A percentile compares a stretch with the other conserved stretches of the same genome.
Conservation (phyloP, 768 basidiomycete genomes). For the Russula virescens region DNA sequence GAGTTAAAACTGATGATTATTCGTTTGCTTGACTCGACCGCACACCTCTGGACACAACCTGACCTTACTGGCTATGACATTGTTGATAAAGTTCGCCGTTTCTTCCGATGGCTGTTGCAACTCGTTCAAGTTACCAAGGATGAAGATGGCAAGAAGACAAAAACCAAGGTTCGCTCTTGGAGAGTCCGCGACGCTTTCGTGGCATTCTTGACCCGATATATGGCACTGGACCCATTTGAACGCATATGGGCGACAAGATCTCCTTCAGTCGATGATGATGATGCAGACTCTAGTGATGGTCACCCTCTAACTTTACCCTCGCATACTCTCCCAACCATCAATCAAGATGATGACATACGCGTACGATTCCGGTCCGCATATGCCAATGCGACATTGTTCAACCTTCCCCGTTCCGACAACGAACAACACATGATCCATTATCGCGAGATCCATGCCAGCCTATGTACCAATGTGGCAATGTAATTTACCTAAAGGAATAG, state of each 20-base stretch:
- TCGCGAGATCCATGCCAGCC: conserved; percentile 38
- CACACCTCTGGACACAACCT: conserved; percentile 49
- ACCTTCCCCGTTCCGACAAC: conserved; percentile 37
- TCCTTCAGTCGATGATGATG: not conserved
- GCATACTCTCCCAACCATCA: conserved; percentile 46
- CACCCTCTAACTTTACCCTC: conserved; percentile 32
- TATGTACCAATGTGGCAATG: conserved; percentile 45
- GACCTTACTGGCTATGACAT: conserved; percentile 29
- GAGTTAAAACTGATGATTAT: conserved; percentile 48
- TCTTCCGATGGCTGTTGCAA: conserved; percentile 52
- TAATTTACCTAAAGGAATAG: conserved; percentile 33
- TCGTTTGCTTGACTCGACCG: conserved; percentile 59
- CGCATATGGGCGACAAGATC: conserved; percentile 39
- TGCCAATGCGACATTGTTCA: conserved; percentile 53
- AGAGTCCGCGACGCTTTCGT: conserved; percentile 56
- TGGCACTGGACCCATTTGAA: conserved; percentile 51
- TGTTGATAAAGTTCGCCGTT: conserved; percentile 39
- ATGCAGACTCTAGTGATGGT: conserved; percentile 1
- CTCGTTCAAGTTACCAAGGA: conserved; percentile 30
- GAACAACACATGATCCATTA: conserved; percentile 40
- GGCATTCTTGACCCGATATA: conserved; percentile 60
- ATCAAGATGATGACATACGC: conserved; percentile 70
- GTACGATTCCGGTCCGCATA: conserved; percentile 74
- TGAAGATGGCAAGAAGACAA: conserved; percentile 17
- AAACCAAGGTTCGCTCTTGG: conserved; percentile 53